Evolutionary conservation across 2,329 filamentous ascomycete genomes (phyloP), one percentile per base, ranked within the genome.

Genomic region (Xylariales sp.): DNA sequence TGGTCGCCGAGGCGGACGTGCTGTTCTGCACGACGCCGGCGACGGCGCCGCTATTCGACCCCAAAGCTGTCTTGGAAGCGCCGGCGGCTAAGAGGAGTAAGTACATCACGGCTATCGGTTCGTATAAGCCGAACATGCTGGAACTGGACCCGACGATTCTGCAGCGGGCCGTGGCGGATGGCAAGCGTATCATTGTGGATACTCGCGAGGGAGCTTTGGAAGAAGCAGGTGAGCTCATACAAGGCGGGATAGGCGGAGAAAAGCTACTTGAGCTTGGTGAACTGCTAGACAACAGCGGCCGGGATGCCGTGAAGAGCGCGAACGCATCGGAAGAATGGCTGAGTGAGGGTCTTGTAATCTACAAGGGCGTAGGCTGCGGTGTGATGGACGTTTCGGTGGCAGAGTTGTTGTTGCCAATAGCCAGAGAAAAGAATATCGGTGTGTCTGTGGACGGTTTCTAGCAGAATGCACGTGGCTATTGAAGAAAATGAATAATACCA

Each of bases 11-110:
- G 16, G 69, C 72, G 4, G 74, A 78, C 43, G 77, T 70, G 11
- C 76, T 85, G 34, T 83, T 84, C 61, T 79, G 78, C 56, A 81
- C 76, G 33, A 83, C 78, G 2, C 78, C 80, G 0, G 73, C 72
- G 0, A 59, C 61, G 0, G 56, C 63, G 2, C 79, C 81, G 1
- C 59, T 85, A 1, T 85, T 85, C 53, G n/a, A n/a, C 78, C 80
- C 5, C 29, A 41, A 1, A 31, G 69, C 15, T 72, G 73, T 37
- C 62, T 85, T 25, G 1, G 29, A 73, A 33, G 58, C 44, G 1
- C 29, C 7, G 2, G 25, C 20, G 8, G 16, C 15, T 11, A 65
- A 60, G 40, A 49, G 48, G n/a, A 55, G 66, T n/a, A n/a, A n/a
- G 10, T 74, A 70, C 41, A 61, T 76, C 11, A 67, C 68, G 1